Evolutionary conservation across 441 rosid species (phyloP).

Genomic region (Dalechampia spathulata): DNA sequence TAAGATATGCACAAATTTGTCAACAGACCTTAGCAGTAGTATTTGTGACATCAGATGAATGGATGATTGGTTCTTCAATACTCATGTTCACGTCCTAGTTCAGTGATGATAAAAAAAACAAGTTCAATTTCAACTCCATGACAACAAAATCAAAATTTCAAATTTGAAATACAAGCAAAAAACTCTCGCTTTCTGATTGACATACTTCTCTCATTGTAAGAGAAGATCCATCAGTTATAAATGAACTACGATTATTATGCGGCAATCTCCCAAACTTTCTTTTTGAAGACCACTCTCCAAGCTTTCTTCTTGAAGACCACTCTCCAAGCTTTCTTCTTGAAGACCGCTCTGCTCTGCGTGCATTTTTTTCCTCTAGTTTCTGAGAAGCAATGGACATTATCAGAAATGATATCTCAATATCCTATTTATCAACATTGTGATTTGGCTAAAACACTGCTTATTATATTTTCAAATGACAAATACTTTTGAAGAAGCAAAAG

Average conservation of each 20-base stretch:
- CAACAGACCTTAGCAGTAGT: slow-evolving; percentile 1
- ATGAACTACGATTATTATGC: not conserved
- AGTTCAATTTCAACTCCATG: too few species aligned
- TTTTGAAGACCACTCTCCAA: not conserved
- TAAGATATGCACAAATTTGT: not conserved
- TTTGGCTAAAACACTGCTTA: not conserved
- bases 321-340: not conserved
- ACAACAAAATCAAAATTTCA: too few species aligned
- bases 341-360: not conserved
- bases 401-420: not conserved
- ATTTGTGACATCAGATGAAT: not conserved
- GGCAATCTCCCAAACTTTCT: not conserved
- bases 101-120: not conserved
- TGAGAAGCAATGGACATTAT: slow-evolving; percentile 3
- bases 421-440: not conserved
- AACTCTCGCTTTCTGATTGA: slow-evolving; percentile 5
- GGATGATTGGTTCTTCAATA: not conserved
- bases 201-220: not conserved
- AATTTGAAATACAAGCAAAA: not conserved
- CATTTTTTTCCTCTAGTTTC: not conserved
- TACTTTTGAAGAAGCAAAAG: not conserved
- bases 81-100: not conserved
- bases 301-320: not conserved
- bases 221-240: not conserved
- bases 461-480: not conserved